These are phyloP conservation scores for Aspergillus caelatus DNA, from an alignment of 2,329 filamentous ascomycete genomes.

Conservation along the genomic window DNA sequence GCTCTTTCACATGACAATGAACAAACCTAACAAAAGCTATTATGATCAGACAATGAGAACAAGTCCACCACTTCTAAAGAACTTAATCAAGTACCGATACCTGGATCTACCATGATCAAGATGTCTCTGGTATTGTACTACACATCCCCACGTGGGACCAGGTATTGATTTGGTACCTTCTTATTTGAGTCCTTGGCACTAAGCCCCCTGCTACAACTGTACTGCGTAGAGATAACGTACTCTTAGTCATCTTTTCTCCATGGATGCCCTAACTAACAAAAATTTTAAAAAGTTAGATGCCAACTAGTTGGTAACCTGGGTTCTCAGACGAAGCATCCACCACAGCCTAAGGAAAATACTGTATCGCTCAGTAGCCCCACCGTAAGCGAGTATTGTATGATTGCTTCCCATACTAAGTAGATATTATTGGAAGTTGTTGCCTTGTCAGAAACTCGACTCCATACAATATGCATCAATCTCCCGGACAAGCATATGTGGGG, in stretches of 20 bases:
- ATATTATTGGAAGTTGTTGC: not conserved
- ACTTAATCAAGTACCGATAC: not conserved
- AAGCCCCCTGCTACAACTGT: not conserved
- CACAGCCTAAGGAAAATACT: not conserved
- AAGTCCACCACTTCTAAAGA: not conserved
- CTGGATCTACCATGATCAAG: not conserved
- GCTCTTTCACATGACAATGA: not conserved
- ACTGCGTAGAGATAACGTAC: not conserved
- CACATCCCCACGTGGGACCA: not conserved
- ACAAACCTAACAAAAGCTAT: not conserved
- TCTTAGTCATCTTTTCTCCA: not conserved
- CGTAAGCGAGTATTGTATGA: conserved; percentile 4
- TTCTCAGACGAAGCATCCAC: not conserved
- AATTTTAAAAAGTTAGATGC: not conserved
- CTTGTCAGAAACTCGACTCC: not conserved
- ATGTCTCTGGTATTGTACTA: not conserved
- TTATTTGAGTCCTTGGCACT: not conserved
- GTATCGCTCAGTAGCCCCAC: not conserved
- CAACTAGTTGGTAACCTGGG: not conserved
- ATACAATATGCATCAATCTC: not conserved
- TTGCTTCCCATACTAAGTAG: not conserved
- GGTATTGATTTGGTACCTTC: not conserved
- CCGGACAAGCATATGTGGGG: not conserved
- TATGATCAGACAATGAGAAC: not conserved
- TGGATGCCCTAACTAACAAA: not conserved